Base-by-base conservation (phyloP, 2,329 filamentous ascomycete genomes). In the Claviceps pazoutovae region DNA sequence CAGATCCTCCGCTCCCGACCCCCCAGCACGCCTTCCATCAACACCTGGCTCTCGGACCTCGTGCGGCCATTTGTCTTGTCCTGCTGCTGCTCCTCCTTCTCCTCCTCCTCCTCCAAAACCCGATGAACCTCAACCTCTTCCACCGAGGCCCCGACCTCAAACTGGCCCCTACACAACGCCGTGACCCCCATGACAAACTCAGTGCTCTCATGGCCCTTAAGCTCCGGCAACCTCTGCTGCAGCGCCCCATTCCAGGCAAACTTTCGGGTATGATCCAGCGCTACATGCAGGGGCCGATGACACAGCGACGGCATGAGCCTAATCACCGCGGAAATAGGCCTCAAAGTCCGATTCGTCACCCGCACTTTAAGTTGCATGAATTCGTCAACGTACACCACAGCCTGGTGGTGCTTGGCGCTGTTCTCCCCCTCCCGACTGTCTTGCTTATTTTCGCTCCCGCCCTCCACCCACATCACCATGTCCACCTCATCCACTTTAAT, bases 201-300 rank as follows among this genome's bases (percentile, higher is more conserved):
- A 0, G 74, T 72, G n/a, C 68, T 77, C 45, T 76, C 71, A 4
- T 79, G 76, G 0, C 81, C 78, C 5, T 68, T 66, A 1, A 95
- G 63, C 6, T 78, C 62, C 0, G 84, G 81, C 0, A 95, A 69
- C 1, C 79, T 74, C 61, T 83, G 83, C 68, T 96, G 90, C 53
- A 95, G 68, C 34, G 86, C 82, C 1, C 90, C 90, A 57, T 88
- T 91, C 83, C 88, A 93, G 1, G 83, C 83, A 51, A 95, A 76
- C 56, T 88, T 87, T 61, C 87, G 83, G 43, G 85, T 85, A 52
- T 91, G 79, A 63, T 95, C 90, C 16, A 95, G 77, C 2, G 87
- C 85, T 14, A 86, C 74, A 54, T 80, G 82, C 49, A 79, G 74
- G 1, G 85, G 79, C 16, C 90, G 80, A 60, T 89, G 79, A 45